A percentile compares a stretch with the other conserved stretches of the same genome.
Evolutionary conservation across 2,329 filamentous ascomycete genomes (phyloP).

Genomic region (Colletotrichum camelliae): DNA sequence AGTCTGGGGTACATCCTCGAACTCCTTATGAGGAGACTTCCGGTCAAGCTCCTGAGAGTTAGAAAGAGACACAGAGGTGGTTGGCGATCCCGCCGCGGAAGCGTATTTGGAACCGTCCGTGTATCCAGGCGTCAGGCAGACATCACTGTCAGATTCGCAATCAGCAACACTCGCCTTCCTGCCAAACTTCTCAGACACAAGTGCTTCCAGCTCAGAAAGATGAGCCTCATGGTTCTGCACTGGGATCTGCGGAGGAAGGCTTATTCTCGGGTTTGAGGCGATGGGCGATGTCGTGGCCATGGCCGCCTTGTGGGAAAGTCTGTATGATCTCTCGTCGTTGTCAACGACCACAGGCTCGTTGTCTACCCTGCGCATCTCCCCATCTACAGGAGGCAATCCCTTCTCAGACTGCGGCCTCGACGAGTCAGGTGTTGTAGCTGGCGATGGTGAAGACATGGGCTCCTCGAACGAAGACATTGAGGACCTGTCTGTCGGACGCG

Average conservation of each 20-base stretch:
- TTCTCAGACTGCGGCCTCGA: constrained; percentile 46
- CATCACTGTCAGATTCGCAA: constrained; percentile 17
- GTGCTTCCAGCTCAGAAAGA: constrained; percentile 11
- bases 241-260: constrained; percentile 13
- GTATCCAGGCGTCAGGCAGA: neutral
- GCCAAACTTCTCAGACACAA: constrained; percentile 14
- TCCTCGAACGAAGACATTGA: constrained; percentile 40
- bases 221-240: constrained; percentile 6
- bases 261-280: constrained; percentile 4
- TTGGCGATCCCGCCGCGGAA: neutral
- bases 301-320: constrained; percentile 10
- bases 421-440: constrained; percentile 43
- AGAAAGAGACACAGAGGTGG: neutral
- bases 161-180: constrained; percentile 14
- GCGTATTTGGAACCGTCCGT: neutral
- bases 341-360: constrained; percentile 14
- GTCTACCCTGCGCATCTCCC: constrained; percentile 15
- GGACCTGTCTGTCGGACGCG: constrained; percentile 14
- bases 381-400: constrained; percentile 27
- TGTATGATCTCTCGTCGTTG: constrained; percentile 16
- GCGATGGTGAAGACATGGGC: constrained; percentile 35
- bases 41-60: neutral
- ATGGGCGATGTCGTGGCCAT: constrained; percentile 1
- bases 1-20: neutral
- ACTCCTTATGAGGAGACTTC: neutral